Conservation (phyloP, 805 yeast species). For the Yamadazyma tumulicola region DNA sequence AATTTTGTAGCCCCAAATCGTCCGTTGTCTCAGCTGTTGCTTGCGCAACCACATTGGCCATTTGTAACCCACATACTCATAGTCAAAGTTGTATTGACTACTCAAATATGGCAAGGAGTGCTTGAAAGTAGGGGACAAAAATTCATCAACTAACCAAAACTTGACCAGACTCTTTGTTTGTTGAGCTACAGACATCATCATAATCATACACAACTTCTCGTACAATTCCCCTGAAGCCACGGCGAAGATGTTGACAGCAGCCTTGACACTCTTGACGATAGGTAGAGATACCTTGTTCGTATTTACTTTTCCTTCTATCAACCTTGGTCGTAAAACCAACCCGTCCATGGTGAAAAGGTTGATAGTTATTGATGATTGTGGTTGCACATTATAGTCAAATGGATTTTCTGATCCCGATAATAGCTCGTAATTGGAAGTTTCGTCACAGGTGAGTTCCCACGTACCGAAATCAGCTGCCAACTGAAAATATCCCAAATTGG, state of each 20-base stretch:
- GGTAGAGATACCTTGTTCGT: conserved; percentile 2
- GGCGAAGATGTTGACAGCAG: conserved; percentile 75
- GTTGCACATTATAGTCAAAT: conserved; percentile 27
- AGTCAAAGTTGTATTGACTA: conserved; percentile 55
- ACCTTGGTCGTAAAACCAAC: conserved; percentile 39
- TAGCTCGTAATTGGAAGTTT: conserved; percentile 23
- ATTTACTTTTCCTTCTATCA: conserved; percentile 30
- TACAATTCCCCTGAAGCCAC: conserved; percentile 81
- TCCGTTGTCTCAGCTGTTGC: conserved; percentile 75
- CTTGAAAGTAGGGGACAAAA: conserved; percentile 68
- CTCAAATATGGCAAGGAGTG: conserved; percentile 59
- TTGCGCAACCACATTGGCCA: conserved; percentile 91
- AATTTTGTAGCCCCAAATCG: conserved; percentile 86
- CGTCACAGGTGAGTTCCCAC: conserved; percentile 44
- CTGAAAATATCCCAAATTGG: conserved; percentile 81
- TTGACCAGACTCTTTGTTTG: conserved; percentile 59
- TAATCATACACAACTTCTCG: conserved; percentile 70
- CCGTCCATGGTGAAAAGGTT: conserved; percentile 46
- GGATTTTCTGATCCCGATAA: conserved; percentile 43
- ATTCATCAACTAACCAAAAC: conserved; percentile 86
- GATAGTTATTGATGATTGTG: conserved; percentile 22
- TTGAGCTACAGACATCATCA: conserved; percentile 76
- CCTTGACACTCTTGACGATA: conserved; percentile 20
- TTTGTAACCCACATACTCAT: conserved; percentile 75
- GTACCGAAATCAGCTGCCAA: conserved; percentile 69